Evolutionary conservation across 257 asterid genomes (phyloP), one percentile per base, ranked within the genome.

Genomic region (Solanum piurae): DNA sequence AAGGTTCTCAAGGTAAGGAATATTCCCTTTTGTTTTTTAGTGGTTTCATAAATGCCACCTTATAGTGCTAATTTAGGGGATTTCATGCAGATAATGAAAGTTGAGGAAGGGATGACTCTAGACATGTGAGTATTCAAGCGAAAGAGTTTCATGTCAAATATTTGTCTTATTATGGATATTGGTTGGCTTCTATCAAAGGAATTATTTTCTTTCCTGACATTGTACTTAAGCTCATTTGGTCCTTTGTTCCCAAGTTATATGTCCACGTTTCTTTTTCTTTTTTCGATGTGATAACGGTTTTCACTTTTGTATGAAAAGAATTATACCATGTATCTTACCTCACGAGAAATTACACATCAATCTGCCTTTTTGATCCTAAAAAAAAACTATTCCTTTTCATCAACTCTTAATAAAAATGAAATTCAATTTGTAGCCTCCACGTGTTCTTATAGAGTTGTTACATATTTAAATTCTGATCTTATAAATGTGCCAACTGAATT

Each of bases 61-160:
- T 64, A 71, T 66, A 74, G 87, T 74, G 64, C 36, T 88, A 58
- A 75, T 80, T 21, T 85, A 31, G 42, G 23, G 25, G 74, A 82
- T 49, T 80, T 77, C 92, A 44, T 87, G 88, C 96, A 97, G 99
- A 90, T 96, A 88, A 90, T 95, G 94, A 93, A 96, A 90, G 93
- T 97, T 86, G 99, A 95, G 90, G 96, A 96, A 91, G 99, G 99
- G 86, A 95, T 96, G 99, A 96, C 99, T 88, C 86, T 94, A 91
- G 99, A 97, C 40, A 93, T 97, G 99, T 97, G 92, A 93, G 98
- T 92, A 60, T 12, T 42, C 87, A 74, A 62, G 49, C 74, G 58
- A 62, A 12, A 55, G 42, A 44, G 18, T 31, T 31, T 82, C 86
- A 49, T 82, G 44, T 31, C 86, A 49, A 49, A 49, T 82, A 46